Evolutionary conservation across 331 rosid genomes (phyloP), one percentile per base, ranked within the genome.

Genomic region (Rhamnella rubrinervis): DNA sequence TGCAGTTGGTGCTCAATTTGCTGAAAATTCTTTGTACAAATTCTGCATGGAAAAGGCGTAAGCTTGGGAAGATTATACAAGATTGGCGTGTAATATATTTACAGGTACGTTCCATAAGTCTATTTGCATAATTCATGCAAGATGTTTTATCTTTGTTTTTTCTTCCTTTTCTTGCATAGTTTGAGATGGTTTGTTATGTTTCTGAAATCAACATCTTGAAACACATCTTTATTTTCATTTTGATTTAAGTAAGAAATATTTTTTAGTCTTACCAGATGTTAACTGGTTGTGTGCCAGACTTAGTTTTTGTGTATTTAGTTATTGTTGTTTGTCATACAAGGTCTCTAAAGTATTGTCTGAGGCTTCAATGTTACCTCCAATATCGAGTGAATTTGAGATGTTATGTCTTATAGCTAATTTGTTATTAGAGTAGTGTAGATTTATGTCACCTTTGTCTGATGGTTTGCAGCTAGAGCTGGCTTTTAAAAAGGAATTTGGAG

Each of bases 41-140:
- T 87, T 77, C 92, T 68, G 89, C 98, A 50, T 91, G 98, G 98
- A 96, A 93, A 82, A 86, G 98, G 76, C 98, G 98, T 80, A 93
- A 93, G 87, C 91, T 93, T 25, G 98, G 98, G 70, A 93, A 91
- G 82, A 87, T 89, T 81, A 78, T 93, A 73, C 98, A 93, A 77
- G 97, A 91, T 79, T 93, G 97, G 98, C 92, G 97, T 67, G 88
- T 91, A 65, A 81, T 81, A 78, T 84, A 78, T 73, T 75, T 91
- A 51, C 98, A 93, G 97, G 98, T 91, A 39, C 67, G 82, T 81
- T 64, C 75, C 44, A 13, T 72, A 46, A 67, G 73, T 70, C 23
- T 71, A 60, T 61, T 66, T 78, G 62, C 44, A 47, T 28, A 71
- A 39, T 39, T 41, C 13, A 53, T 53, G 8, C 55, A 1, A 17